Percentiles rank a stretch among this genome's conserved stretches.
These are phyloP conservation scores for Diplodia scrobiculata DNA, from an alignment of 2,329 filamentous ascomycete genomes.

Conservation along the genomic window DNA sequence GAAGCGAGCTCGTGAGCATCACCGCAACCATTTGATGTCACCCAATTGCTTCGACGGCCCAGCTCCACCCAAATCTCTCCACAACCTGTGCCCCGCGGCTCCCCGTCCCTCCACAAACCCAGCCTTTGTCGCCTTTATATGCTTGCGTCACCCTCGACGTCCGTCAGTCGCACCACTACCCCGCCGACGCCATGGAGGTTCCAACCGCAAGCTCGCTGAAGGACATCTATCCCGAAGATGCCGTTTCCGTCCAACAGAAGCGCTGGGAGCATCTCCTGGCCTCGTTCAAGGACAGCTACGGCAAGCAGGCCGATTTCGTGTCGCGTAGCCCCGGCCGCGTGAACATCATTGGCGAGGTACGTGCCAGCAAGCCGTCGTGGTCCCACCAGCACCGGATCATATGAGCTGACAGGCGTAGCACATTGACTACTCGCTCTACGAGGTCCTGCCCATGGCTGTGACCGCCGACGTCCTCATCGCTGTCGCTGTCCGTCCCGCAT, in stretches of 20 bases:
- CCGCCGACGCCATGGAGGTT: slow-evolving; percentile 50
- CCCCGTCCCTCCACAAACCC: slow-evolving; percentile 3
- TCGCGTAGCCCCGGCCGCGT: slow-evolving; percentile 90
- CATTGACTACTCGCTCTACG: slow-evolving; percentile 97
- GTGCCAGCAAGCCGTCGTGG: slow-evolving; percentile 14
- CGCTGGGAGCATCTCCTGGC: slow-evolving; percentile 76
- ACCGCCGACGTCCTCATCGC: slow-evolving; percentile 88
- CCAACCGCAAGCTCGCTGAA: slow-evolving; percentile 73
- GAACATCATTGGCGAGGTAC: slow-evolving; percentile 89
- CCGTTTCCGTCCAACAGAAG: slow-evolving; percentile 65
- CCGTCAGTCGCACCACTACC: slow-evolving; percentile 13
- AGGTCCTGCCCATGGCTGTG: slow-evolving; percentile 93
- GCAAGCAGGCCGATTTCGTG: slow-evolving; percentile 73
- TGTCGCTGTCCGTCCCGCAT: slow-evolving; percentile 61
- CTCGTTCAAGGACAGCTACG: slow-evolving; percentile 71
- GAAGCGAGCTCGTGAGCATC: slow-evolving; percentile 24
- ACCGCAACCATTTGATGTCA: slow-evolving; percentile 29
- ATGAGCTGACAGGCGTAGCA: slow-evolving; percentile 54
- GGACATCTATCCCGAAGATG: slow-evolving; percentile 80
- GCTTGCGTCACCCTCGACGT: slow-evolving; percentile 3
- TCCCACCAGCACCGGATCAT: background rate
- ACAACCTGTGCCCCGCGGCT: slow-evolving; percentile 23
- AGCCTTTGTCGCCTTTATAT: slow-evolving; percentile 5
- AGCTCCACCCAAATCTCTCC: slow-evolving; percentile 28
- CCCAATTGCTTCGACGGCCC: background rate